Conservation (phyloP, 129 eudicot genomes). For the Chrysanthemum makinoi region DNA sequence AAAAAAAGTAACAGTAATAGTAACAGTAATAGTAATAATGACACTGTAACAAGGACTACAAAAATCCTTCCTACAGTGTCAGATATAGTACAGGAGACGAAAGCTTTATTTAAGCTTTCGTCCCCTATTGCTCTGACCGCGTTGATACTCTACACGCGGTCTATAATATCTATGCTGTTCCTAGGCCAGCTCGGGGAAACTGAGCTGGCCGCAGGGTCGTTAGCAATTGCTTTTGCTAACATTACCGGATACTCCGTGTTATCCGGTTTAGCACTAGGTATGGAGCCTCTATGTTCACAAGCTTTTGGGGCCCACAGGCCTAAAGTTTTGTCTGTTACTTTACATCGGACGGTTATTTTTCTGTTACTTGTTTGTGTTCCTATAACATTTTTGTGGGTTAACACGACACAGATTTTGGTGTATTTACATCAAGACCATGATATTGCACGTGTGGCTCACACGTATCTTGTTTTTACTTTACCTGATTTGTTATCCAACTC, state of each 20-base stretch:
- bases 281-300: constrained; percentile 82
- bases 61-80: constrained; percentile 6
- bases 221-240: constrained; percentile 81
- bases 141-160: constrained; percentile 57
- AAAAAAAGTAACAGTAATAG: background rate
- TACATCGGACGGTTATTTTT: constrained; percentile 54
- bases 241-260: constrained; percentile 71
- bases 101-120: constrained; percentile 39
- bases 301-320: constrained; percentile 68
- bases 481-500: constrained; percentile 66
- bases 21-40: background rate
- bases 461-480: constrained; percentile 46
- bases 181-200: constrained; percentile 69
- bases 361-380: constrained; percentile 46
- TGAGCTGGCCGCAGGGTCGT: constrained; percentile 68
- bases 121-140: constrained; percentile 61
- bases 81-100: constrained; percentile 32
- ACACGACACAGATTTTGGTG: constrained; percentile 40
- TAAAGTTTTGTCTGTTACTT: constrained; percentile 43
- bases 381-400: constrained; percentile 47
- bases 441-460: constrained; percentile 47
- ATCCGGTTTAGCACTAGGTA: constrained; percentile 74
- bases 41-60: background rate
- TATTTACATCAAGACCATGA: constrained; percentile 49
- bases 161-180: constrained; percentile 67